phyloP scores from a whole-genome alignment of 441 rosid genomes.

The Jatropha podagrica region DNA sequence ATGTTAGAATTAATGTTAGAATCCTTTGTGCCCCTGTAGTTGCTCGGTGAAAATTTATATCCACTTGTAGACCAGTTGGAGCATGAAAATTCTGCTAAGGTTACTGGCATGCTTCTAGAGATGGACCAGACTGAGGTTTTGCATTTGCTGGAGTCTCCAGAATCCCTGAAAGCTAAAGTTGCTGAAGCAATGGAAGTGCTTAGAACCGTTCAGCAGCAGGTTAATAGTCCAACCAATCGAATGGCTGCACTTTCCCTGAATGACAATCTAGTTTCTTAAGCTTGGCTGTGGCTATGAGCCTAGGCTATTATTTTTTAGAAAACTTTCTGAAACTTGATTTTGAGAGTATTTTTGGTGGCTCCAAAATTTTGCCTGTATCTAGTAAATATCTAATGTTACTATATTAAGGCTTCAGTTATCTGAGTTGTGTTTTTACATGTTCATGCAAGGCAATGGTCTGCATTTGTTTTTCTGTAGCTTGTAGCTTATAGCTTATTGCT shows the following conservation, averaged over 20 bases:
- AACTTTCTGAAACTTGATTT: not conserved
- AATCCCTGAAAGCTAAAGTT: slow-evolving; percentile 77
- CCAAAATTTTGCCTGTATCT: not conserved
- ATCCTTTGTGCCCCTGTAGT: slow-evolving; percentile 29
- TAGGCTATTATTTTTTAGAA: not conserved
- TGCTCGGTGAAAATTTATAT: slow-evolving; percentile 89
- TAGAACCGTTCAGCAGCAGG: slow-evolving; percentile 69
- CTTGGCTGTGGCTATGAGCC: not conserved
- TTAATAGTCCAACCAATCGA: slow-evolving; percentile 60
- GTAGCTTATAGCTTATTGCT: too few relatives aligned
- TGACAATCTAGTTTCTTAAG: slow-evolving; percentile 58
- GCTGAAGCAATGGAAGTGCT: slow-evolving; percentile 93
- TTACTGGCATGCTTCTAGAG: slow-evolving; percentile 91
- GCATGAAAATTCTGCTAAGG: slow-evolving; percentile 82
- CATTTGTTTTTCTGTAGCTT: too few relatives aligned
- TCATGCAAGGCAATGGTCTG: too few relatives aligned
- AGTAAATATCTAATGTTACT: not conserved
- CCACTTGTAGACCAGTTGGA: slow-evolving; percentile 86
- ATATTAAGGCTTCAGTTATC: not conserved
- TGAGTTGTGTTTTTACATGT: too few relatives aligned
- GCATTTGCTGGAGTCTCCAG: slow-evolving; percentile 86
- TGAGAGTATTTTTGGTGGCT: not conserved
- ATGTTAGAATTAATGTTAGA: not conserved
- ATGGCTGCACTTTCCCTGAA: slow-evolving; percentile 64
- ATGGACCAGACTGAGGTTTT: slow-evolving; percentile 93